phyloP scores from a whole-genome alignment of 139 green algal species.

The Chloropicon primus region DNA sequence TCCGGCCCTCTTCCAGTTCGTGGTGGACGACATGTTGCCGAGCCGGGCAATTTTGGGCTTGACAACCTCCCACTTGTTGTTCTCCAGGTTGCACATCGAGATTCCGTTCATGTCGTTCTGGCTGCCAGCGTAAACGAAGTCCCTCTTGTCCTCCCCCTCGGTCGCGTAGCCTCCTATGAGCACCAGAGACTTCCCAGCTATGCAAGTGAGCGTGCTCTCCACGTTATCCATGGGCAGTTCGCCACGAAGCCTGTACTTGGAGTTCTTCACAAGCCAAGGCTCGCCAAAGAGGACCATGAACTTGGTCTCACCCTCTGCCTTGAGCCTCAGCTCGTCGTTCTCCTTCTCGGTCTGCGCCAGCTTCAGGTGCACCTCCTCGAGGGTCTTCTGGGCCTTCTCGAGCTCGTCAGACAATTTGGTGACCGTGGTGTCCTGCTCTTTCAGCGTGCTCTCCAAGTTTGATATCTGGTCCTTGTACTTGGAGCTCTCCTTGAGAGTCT shows the following conservation, averaged over 20 bases:
- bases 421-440: not conserved
- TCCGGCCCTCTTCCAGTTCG: not conserved
- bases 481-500: conserved; percentile 6
- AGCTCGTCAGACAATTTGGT: conserved; percentile 3
- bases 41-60: not conserved
- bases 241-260: not conserved
- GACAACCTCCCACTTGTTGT: not conserved
- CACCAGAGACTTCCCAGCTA: not conserved
- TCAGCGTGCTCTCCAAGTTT: conserved; percentile 5
- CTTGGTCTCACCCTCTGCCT: not conserved
- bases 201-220: conserved; percentile 1
- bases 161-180: not conserved
- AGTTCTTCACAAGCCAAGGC: conserved; percentile 12
- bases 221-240: not conserved
- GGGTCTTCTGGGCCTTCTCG: not conserved
- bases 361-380: conserved; percentile 9
- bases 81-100: not conserved
- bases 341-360: not conserved
- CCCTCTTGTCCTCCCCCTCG: not conserved
- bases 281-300: conserved; percentile 13
- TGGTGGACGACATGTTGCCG: not conserved
- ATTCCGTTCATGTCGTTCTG: not conserved
- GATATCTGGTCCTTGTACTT: not conserved
- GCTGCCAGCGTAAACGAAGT: not conserved
- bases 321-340: conserved; percentile 9